phyloP scores from a whole-genome alignment of 768 basidiomycete species.

The Boletus bicolor region DNA sequence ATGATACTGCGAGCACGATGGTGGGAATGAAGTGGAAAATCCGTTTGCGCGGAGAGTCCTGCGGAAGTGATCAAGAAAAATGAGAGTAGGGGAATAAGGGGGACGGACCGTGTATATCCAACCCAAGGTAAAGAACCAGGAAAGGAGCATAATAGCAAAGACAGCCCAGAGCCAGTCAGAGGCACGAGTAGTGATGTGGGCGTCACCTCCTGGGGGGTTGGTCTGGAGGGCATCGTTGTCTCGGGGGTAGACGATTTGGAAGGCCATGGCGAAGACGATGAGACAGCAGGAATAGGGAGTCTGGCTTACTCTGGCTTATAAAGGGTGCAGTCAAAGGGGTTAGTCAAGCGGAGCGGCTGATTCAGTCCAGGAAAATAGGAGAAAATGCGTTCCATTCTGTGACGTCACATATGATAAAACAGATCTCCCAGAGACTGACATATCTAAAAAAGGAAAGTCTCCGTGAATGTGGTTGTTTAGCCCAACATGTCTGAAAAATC shows the following conservation, averaged over 20 bases:
- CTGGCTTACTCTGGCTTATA: constrained; percentile 9
- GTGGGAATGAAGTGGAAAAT: constrained; percentile 50
- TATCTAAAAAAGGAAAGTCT: constrained; percentile 13
- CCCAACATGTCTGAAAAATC: constrained; percentile 47
- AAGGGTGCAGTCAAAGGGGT: constrained; percentile 15
- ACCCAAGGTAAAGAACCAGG: constrained; percentile 36
- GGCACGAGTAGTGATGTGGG: constrained; percentile 42
- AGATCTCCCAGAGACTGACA: constrained; percentile 4
- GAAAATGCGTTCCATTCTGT: constrained; percentile 14
- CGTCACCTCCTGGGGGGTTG: constrained; percentile 37
- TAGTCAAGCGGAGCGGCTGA: constrained; percentile 4
- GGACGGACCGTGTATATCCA: constrained; percentile 33
- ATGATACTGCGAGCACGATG: constrained; percentile 44
- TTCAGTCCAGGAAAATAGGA: constrained; percentile 18
- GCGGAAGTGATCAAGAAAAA: background rate
- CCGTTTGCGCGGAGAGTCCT: constrained; percentile 39
- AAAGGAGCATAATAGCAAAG: constrained; percentile 47
- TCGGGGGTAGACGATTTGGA: constrained; percentile 3
- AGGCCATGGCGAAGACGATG: constrained; percentile 20
- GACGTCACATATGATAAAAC: constrained; percentile 15
- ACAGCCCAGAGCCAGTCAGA: constrained; percentile 57
- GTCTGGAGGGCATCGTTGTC: constrained; percentile 31
- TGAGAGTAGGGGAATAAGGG: background rate
- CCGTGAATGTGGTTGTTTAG: constrained; percentile 10
- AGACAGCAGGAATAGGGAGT: fast-evolving